Base-by-base conservation (phyloP, 208 protist species). In the Leishmania guyanensis region DNA sequence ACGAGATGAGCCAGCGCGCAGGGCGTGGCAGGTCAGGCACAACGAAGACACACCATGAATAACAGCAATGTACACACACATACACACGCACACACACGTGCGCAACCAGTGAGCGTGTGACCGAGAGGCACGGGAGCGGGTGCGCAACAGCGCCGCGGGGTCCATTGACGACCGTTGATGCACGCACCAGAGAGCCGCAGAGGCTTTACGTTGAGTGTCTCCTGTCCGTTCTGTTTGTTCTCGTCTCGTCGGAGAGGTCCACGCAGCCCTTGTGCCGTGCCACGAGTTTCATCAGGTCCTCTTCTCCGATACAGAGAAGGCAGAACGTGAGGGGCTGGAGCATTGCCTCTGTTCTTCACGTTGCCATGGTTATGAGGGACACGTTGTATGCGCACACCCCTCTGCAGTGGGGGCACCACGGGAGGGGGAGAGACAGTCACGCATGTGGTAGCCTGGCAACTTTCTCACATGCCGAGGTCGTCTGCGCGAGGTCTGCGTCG, bases 401-500 rank as follows among this genome's bases (percentile, higher is more conserved):
- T 16, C 26, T 16, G 66, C 26, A 16, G 43, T 10, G 20, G n/a
- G 70, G n/a, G n/a, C 12, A 46, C 20, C 6, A 20, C 36, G n/a
- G 29, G 4, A 75, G 51, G 26, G 14, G 46, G 9, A 46, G 2
- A 56, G 26, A 4, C 26, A n/a, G 4, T 29, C 43, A 36, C n/a
- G 46, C 43, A 48, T 46, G 43, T 46, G 22, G 43, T 73, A 51
- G 68, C 43, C 5, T 29, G 36, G 68, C 46, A 14, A 29, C n/a
- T 56, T 36, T 56, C 46, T 82, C 75, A 87, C 77, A 82, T 78
- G 36, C 69, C 80, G 74, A 74, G 72, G 71, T 94, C 90, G 36
- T 97, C 93, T 10, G 93, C 91, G 16, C 91, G 88, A 62, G 84
- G 86, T 22, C 92, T 71, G n/a, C 88, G 90, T 43, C 89, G 83